These are phyloP conservation scores for Taphrina flavorubra DNA, from an alignment of 1,139 yeast genomes.

Conservation along the genomic window DNA sequence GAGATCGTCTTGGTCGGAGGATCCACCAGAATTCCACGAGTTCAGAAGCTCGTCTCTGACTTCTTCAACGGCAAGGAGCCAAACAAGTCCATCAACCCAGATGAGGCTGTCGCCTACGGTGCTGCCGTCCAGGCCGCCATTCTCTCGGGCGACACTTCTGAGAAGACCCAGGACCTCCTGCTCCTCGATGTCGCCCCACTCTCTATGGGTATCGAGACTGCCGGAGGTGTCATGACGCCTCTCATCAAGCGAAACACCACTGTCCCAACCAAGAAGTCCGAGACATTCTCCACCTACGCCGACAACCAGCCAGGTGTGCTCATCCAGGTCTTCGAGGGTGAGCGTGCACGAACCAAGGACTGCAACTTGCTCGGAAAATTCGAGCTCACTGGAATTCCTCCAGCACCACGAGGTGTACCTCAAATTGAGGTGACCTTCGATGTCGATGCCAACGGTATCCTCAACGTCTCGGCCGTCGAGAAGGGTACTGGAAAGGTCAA, in stretches of 20 bases:
- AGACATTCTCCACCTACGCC: conserved; percentile 86
- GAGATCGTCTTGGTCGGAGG: conserved; percentile 99
- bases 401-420: conserved; percentile 96
- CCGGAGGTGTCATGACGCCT: conserved; percentile 94
- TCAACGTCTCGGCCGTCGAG: conserved; percentile 91
- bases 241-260: conserved; percentile 91
- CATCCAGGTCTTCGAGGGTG: conserved; percentile 93
- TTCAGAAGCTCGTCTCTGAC: conserved; percentile 95
- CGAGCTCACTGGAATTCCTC: conserved; percentile 90
- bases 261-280: conserved; percentile 91
- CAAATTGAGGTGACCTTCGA: conserved; percentile 93
- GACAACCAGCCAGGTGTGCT: conserved; percentile 95
- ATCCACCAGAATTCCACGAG: conserved; percentile 99
- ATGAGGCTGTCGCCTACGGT: conserved; percentile 98
- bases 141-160: conserved; percentile 83
- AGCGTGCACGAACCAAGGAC: conserved; percentile 90
- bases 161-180: conserved; percentile 80
- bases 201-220: conserved; percentile 90
- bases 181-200: conserved; percentile 88
- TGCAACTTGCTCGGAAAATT: conserved; percentile 93
- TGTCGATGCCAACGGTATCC: conserved; percentile 89
- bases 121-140: conserved; percentile 94
- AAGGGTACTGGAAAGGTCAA: conserved; percentile 84
- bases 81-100: conserved; percentile 97
- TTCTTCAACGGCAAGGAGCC: conserved; percentile 98